Base-by-base conservation (phyloP, 768 basidiomycete genomes). In the Vishniacozyma victoriae region DNA sequence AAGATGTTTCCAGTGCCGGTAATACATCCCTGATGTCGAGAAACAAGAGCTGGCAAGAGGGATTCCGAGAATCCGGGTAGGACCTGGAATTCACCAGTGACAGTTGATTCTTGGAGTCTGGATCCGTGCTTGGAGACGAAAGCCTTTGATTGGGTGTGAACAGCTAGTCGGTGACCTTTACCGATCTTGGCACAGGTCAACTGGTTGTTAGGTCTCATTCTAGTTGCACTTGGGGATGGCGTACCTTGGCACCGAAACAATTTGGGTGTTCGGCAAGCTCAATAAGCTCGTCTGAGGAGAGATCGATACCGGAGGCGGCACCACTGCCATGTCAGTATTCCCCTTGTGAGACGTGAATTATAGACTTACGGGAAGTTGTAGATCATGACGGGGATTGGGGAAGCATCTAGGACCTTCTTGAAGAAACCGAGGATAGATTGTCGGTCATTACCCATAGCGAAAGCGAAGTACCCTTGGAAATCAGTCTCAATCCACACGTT, bases 141-240 rank as follows among this genome's bases (percentile, higher is more conserved):
- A 23, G 55, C 67, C 15, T 55, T 52, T 14, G 65, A 61, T 44
- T 72, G 67, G 26, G 68, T 80, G 26, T 78, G 74, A 3, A 81
- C 79, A 12, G 83, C 78, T 36, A 90, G 75, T 15, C 87, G 82
- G 45, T 84, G 81, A 37, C 87, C 80, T 70, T 89, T 91, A 18
- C 87, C 86, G 48, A 91, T 81, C 58, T 82, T 84, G 4, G 84
- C 87, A 66, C 87, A 89, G 25, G 88, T 89, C 19, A 91, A 77
- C 72, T 86, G 40, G 12, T 41, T 11, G 40, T 12, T 23, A 41
- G 16, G 18, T 5, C 7, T 41, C 40, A 5, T 36, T 19, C 9
- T 35, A 31, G 35, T 18, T 24, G 5, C 3, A 29, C 18, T 3
- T 20, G 44, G 54, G 44, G 9, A 9, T 33, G 29, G 9, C 29